Percentiles rank a stretch among this genome's conserved stretches.
These are phyloP conservation scores for Ascochyta fabae DNA, from an alignment of 2,329 filamentous ascomycete genomes.

Conservation along the genomic window DNA sequence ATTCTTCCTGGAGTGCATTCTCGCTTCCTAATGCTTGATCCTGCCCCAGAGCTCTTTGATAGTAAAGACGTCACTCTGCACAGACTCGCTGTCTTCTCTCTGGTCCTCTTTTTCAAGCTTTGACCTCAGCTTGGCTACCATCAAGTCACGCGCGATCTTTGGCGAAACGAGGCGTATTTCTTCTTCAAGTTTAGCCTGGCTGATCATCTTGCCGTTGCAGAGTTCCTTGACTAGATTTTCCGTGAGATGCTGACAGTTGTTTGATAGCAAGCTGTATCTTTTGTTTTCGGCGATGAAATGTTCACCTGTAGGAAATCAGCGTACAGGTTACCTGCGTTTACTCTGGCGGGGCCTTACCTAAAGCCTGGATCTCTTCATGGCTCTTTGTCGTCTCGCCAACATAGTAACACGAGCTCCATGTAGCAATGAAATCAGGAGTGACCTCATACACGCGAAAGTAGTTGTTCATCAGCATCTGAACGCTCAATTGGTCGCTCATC, in stretches of 20 bases:
- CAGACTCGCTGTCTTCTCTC: conserved; percentile 17
- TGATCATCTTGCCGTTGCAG: conserved; percentile 19
- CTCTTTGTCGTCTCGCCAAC: conserved; percentile 17
- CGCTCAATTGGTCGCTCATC: conserved; percentile 17
- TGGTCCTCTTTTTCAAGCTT: conserved; percentile 17
- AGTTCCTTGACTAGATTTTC: conserved; percentile 14
- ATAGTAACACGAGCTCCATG: conserved; percentile 21
- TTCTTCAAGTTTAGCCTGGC: conserved; percentile 18
- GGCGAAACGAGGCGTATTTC: conserved; percentile 17
- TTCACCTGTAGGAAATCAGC: conserved; percentile 8
- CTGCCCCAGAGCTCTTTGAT: conserved; percentile 19
- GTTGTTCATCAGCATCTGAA: conserved; percentile 20
- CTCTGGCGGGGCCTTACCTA: background rate
- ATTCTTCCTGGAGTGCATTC: background rate
- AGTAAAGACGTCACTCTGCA: conserved; percentile 15
- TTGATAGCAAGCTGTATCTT: conserved; percentile 15
- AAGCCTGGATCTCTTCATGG: conserved; percentile 13
- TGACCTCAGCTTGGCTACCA: conserved; percentile 12
- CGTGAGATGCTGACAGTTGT: conserved; percentile 20
- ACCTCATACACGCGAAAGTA: conserved; percentile 19
- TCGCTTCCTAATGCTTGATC: conserved; percentile 10
- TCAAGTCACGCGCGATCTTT: conserved; percentile 18
- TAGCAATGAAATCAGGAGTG: conserved; percentile 7
- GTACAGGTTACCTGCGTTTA: too few species aligned
- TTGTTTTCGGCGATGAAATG: conserved; percentile 15